Percentiles rank a stretch among this genome's conserved stretches.
Evolutionary conservation across 805 yeast genomes (phyloP).

Genomic region (Candida orba): DNA sequence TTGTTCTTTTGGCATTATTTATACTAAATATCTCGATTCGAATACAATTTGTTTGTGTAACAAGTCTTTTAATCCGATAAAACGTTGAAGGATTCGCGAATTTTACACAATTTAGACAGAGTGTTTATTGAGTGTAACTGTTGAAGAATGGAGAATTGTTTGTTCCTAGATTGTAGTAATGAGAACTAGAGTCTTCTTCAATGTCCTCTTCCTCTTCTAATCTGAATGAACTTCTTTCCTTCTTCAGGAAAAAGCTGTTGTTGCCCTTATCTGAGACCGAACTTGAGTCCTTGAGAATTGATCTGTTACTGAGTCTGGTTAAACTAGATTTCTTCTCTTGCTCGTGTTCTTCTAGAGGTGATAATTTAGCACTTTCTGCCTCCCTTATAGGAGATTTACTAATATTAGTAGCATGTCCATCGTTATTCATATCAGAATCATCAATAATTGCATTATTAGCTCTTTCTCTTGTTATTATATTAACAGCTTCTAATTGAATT

Average conservation of each 20-base stretch:
- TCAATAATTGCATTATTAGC: background rate
- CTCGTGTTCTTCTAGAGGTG: too few relatives aligned
- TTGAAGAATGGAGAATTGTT: slow-evolving; percentile 16
- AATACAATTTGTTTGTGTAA: background rate
- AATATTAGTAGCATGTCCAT: background rate
- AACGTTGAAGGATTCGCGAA: background rate
- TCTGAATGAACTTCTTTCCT: background rate
- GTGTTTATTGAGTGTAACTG: slow-evolving; percentile 2
- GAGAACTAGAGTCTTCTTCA: background rate
- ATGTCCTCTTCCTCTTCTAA: too few relatives aligned
- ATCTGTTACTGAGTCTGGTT: too few relatives aligned
- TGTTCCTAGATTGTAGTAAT: slow-evolving; percentile 13
- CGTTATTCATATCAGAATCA: background rate
- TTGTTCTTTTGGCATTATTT: slow-evolving; percentile 3
- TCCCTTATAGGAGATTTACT: too few relatives aligned
- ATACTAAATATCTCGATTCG: background rate
- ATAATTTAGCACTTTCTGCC: too few relatives aligned
- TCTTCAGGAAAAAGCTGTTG: too few relatives aligned
- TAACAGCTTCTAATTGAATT: background rate
- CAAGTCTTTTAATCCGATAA: background rate
- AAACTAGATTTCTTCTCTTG: too few relatives aligned
- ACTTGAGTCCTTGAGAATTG: too few relatives aligned
- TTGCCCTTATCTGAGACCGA: too few relatives aligned
- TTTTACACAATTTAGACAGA: too few relatives aligned
- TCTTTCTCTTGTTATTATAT: background rate